These are phyloP conservation scores for Plicaturopsis crispa DNA, from an alignment of 768 basidiomycete species.

Conservation along the genomic window DNA sequence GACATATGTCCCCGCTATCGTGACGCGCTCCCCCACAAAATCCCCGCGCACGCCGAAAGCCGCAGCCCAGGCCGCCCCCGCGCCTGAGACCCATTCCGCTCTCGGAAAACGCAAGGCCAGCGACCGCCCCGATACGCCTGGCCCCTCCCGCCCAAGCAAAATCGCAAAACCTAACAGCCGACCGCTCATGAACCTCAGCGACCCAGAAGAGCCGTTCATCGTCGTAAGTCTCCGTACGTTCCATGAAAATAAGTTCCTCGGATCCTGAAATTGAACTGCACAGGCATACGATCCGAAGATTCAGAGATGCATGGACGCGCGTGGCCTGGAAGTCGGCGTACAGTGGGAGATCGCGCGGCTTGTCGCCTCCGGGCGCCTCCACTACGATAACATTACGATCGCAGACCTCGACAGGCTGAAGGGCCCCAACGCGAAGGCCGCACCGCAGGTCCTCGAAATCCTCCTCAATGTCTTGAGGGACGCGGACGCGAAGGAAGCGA, in stretches of 20 bases:
- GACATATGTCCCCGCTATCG: no score
- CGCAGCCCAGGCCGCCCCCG: no score
- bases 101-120: constrained; percentile 10
- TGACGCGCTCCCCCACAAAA: no score
- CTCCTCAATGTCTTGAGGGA: constrained; percentile 3
- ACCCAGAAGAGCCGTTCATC: neutral
- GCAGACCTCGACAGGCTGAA: constrained; percentile 20
- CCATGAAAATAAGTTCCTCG: no score
- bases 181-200: neutral
- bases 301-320: constrained; percentile 14
- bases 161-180: neutral
- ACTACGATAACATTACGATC: constrained; percentile 23
- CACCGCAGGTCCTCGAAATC: constrained; percentile 15
- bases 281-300: constrained; percentile 10
- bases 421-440: constrained; percentile 23
- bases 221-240: constrained; percentile 2
- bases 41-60: no score
- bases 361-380: constrained; percentile 20
- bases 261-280: neutral
- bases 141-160: neutral
- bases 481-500: constrained; percentile 9
- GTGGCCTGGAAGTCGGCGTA: constrained; percentile 33
- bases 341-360: constrained; percentile 49
- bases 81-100: constrained; percentile 1
- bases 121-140: neutral